Conservation (phyloP, 176 grass and related monocot species). For the Thalia dealbata region DNA sequence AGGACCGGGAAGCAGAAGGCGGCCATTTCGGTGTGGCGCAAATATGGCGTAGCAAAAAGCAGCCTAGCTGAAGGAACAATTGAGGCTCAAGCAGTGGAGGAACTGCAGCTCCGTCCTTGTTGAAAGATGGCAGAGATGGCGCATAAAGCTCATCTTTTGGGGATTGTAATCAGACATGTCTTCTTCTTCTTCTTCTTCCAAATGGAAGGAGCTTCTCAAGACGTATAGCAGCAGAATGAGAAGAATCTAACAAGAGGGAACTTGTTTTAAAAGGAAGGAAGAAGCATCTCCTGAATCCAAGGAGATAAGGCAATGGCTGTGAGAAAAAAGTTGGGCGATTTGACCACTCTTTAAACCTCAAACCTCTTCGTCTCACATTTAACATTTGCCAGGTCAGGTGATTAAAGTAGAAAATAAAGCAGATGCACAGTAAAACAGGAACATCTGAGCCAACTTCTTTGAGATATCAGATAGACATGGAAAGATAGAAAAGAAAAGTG, state of each 20-base stretch:
- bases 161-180: not conserved
- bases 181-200: not conserved
- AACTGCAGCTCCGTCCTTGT: constrained; percentile 1
- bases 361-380: too few relatives aligned
- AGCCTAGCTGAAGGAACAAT: constrained; percentile 13
- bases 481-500: not conserved
- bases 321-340: not conserved
- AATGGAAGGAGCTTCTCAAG: not conserved
- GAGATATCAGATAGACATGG: too few relatives aligned
- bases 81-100: not conserved
- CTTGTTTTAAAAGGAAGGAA: not conserved
- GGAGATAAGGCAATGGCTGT: not conserved
- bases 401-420: too few relatives aligned
- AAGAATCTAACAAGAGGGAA: not conserved
- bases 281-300: not conserved
- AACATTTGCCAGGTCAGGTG: too few relatives aligned
- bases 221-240: not conserved
- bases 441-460: too few relatives aligned
- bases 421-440: too few relatives aligned
- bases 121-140: constrained; percentile 7
- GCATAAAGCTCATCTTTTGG: not conserved
- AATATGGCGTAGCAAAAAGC: not conserved
- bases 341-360: not conserved
- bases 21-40: constrained; percentile 29
- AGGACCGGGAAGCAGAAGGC: constrained; percentile 46